phyloP scores from a whole-genome alignment of 2,329 filamentous ascomycete genomes.

The Hypoxylon rubiginosum region DNA sequence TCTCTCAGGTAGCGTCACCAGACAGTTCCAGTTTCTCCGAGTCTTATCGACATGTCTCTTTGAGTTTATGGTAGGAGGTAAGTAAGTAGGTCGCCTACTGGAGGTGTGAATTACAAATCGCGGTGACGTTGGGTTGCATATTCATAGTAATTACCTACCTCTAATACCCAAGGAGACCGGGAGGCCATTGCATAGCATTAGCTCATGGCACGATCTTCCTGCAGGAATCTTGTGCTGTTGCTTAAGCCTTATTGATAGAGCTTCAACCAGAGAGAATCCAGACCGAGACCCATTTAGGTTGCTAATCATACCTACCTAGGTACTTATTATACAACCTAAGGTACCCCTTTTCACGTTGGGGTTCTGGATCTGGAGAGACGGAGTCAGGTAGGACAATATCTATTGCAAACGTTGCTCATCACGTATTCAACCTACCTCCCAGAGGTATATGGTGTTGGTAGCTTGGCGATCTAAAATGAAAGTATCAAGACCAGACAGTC shows the following conservation, averaged over 20 bases:
- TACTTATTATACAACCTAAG: background rate
- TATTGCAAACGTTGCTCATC: background rate
- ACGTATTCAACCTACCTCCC: no score
- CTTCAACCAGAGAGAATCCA: slow-evolving; percentile 14
- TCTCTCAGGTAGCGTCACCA: slow-evolving; percentile 5
- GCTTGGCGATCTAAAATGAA: slow-evolving; percentile 21
- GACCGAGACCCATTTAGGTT: slow-evolving; percentile 16
- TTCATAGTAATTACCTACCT: no score
- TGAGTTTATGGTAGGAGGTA: background rate
- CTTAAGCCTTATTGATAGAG: slow-evolving; percentile 27
- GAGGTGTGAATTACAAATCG: background rate
- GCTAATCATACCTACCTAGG: slow-evolving; percentile 20
- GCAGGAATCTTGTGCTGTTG: slow-evolving; percentile 11
- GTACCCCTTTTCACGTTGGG: slow-evolving; percentile 24
- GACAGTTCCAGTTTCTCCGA: slow-evolving; percentile 1
- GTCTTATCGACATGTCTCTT: slow-evolving; percentile 5
- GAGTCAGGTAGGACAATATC: slow-evolving; percentile 10
- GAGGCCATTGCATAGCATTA: no score
- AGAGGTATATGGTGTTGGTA: background rate
- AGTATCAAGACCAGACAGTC: slow-evolving; percentile 22
- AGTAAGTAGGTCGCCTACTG: slow-evolving; percentile 1
- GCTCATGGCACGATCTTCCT: background rate
- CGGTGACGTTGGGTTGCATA: slow-evolving; percentile 2
- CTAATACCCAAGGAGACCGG: no score
- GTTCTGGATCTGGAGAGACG: slow-evolving; percentile 33